Conservation (phyloP, 2,329 filamentous ascomycete genomes). For the Ceratocystiopsis minuta region DNA sequence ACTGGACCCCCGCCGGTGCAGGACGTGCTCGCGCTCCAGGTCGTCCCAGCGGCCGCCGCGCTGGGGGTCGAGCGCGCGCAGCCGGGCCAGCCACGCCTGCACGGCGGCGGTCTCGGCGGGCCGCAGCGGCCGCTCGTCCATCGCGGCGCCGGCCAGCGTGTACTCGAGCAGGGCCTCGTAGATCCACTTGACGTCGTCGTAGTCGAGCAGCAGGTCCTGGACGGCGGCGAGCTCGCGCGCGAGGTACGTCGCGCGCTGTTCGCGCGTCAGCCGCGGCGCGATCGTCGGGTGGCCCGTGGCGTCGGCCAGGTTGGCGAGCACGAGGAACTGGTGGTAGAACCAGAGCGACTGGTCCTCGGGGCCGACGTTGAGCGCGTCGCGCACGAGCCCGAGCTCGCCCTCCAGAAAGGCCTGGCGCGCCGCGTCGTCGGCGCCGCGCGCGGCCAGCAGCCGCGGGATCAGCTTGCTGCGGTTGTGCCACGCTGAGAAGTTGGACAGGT, state of each 20-base stretch:
- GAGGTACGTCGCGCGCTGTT: slow-evolving; percentile 49
- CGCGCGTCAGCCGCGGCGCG: slow-evolving; percentile 39
- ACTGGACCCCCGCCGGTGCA: slow-evolving; percentile 6
- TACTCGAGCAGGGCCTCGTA: slow-evolving; percentile 75
- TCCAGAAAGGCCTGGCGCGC: slow-evolving; percentile 55
- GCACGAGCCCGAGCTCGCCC: slow-evolving; percentile 57
- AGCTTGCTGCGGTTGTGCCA: slow-evolving; percentile 86
- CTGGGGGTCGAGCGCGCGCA: slow-evolving; percentile 56
- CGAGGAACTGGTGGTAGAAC: slow-evolving; percentile 87
- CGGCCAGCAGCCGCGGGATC: slow-evolving; percentile 56
- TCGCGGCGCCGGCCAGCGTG: slow-evolving; percentile 36
- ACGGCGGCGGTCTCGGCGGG: slow-evolving; percentile 27
- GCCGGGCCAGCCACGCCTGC: slow-evolving; percentile 39
- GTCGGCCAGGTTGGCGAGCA: slow-evolving; percentile 45
- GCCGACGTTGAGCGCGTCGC: slow-evolving; percentile 66
- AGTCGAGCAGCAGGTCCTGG: slow-evolving; percentile 44
- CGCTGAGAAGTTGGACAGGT: slow-evolving; percentile 89
- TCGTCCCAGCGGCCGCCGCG: slow-evolving; percentile 61
- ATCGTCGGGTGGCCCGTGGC: slow-evolving; percentile 36
- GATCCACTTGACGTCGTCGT: slow-evolving; percentile 54
- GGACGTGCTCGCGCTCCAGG: slow-evolving; percentile 27
- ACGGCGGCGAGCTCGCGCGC: slow-evolving; percentile 56
- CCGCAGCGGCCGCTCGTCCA: slow-evolving; percentile 27
- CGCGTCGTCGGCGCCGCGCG: slow-evolving; percentile 44
- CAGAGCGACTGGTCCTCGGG: slow-evolving; percentile 91